Evolutionary conservation across 164 flowering plant species (phyloP).

Genomic region (Umbilicus rupestris): DNA sequence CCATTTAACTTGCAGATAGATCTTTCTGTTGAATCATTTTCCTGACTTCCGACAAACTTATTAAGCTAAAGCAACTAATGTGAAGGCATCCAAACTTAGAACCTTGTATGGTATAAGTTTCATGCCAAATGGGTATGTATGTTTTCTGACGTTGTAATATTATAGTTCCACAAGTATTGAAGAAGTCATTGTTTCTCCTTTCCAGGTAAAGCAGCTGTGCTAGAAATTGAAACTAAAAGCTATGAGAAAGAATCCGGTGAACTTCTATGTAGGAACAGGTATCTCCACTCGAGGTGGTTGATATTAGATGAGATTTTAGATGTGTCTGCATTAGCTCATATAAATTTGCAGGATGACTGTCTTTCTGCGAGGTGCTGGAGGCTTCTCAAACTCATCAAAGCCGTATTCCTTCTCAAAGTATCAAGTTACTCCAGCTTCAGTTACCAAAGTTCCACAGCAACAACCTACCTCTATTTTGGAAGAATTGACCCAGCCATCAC

Average conservation of each 20-base stretch:
- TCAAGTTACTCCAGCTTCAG: conserved; percentile 31
- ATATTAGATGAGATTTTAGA: not conserved
- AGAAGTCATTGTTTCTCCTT: not conserved
- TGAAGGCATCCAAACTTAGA: no score
- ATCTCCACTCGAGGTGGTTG: conserved; percentile 13
- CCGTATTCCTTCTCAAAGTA: conserved; percentile 64
- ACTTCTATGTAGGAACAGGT: conserved; percentile 76
- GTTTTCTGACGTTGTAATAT: not conserved
- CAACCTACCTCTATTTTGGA: conserved; percentile 59
- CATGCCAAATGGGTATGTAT: not conserved
- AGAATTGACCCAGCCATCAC: conserved; percentile 65
- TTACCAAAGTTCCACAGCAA: conserved; percentile 41
- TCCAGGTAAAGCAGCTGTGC: conserved; percentile 49
- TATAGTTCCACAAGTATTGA: not conserved
- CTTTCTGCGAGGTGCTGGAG: conserved; percentile 85
- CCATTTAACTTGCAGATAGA: no score
- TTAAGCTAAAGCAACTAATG: not conserved
- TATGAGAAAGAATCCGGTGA: conserved; percentile 61
- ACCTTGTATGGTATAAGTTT: not conserved
- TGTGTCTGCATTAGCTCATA: not conserved
- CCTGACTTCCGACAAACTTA: not conserved
- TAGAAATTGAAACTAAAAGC: conserved; percentile 67
- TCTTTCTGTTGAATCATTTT: not conserved
- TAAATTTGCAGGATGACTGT: conserved; percentile 38
- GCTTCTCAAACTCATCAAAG: conserved; percentile 72